Percentiles rank a stretch among this genome's conserved stretches.
Conservation (phyloP, 495 filamentous ascomycete species). For the Oidiodendron maius region DNA sequence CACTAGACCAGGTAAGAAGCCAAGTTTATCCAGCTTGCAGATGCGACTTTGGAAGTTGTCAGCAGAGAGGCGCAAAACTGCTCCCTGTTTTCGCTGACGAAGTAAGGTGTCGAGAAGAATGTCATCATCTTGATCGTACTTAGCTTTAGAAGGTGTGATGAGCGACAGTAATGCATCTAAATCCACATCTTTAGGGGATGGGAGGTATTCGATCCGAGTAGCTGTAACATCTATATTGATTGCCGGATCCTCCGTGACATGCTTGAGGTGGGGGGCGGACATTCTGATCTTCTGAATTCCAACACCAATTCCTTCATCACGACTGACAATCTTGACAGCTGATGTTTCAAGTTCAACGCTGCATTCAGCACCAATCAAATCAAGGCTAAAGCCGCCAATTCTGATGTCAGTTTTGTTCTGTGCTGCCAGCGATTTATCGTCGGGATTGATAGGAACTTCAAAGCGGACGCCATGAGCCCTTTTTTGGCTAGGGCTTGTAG, state of each 20-base stretch:
- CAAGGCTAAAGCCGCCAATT: conserved; percentile 67
- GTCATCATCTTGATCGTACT: conserved; percentile 87
- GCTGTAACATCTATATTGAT: conserved; percentile 46
- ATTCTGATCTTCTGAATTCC: conserved; percentile 71
- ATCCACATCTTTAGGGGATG: conserved; percentile 69
- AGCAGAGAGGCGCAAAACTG: conserved; percentile 68
- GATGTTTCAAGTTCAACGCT: conserved; percentile 68
- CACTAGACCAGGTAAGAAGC: conserved; percentile 58
- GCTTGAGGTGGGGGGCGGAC: conserved; percentile 57
- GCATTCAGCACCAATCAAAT: conserved; percentile 71
- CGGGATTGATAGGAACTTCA: conserved; percentile 44
- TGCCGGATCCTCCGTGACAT: conserved; percentile 42
- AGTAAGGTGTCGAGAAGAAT: conserved; percentile 91
- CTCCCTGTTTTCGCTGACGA: conserved; percentile 82
- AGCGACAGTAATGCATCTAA: conserved; percentile 76
- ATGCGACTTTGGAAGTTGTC: conserved; percentile 53
- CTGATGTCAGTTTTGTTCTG: conserved; percentile 68
- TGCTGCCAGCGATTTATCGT: conserved; percentile 36
- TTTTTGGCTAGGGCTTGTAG: conserved; percentile 26
- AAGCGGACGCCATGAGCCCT: conserved; percentile 68
- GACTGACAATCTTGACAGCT: conserved; percentile 70
- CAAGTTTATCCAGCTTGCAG: conserved; percentile 51
- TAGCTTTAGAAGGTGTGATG: conserved; percentile 85
- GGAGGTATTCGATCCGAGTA: conserved; percentile 68
- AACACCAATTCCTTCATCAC: conserved; percentile 61